Evolutionary conservation across 805 yeast species (phyloP).

Genomic region (Pichia kluyveri): DNA sequence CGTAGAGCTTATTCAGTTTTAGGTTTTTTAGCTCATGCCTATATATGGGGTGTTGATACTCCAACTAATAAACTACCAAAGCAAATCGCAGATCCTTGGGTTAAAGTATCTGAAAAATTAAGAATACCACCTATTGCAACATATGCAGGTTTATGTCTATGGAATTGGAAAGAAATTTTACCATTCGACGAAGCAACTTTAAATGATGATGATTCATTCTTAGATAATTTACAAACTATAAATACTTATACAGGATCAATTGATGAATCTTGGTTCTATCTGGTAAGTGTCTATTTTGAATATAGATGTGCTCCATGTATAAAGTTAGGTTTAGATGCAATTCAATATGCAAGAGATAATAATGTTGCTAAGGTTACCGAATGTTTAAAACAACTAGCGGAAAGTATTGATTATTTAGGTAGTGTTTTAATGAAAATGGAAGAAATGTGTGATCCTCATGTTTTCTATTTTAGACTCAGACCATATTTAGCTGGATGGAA

Average conservation of each 20-base stretch:
- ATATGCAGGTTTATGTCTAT: slow-evolving; percentile 76
- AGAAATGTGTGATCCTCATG: slow-evolving; percentile 92
- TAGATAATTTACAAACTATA: slow-evolving; percentile 67
- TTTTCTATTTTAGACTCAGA: slow-evolving; percentile 76
- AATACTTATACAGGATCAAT: slow-evolving; percentile 83
- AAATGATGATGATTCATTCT: slow-evolving; percentile 26
- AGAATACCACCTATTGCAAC: slow-evolving; percentile 83
- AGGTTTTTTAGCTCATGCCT: slow-evolving; percentile 79
- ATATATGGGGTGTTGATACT: slow-evolving; percentile 71
- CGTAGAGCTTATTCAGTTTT: slow-evolving; percentile 77
- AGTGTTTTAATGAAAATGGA: slow-evolving; percentile 72
- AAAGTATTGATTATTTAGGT: slow-evolving; percentile 64
- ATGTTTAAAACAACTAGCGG: slow-evolving; percentile 59
- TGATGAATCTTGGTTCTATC: slow-evolving; percentile 91
- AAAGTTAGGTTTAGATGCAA: slow-evolving; percentile 57
- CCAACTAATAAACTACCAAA: slow-evolving; percentile 59
- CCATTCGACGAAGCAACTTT: slow-evolving; percentile 26
- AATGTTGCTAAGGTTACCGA: slow-evolving; percentile 33
- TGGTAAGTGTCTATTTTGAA: slow-evolving; percentile 83
- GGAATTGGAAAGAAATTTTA: slow-evolving; percentile 71
- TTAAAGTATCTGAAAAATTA: slow-evolving; percentile 46
- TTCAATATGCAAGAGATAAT: slow-evolving; percentile 42
- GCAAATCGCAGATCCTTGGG: slow-evolving; percentile 62
- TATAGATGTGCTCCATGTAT: slow-evolving; percentile 68
- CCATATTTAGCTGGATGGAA: slow-evolving; percentile 94